phyloP scores from a whole-genome alignment of 208 protist species.

The Leishmania lainsoni region DNA sequence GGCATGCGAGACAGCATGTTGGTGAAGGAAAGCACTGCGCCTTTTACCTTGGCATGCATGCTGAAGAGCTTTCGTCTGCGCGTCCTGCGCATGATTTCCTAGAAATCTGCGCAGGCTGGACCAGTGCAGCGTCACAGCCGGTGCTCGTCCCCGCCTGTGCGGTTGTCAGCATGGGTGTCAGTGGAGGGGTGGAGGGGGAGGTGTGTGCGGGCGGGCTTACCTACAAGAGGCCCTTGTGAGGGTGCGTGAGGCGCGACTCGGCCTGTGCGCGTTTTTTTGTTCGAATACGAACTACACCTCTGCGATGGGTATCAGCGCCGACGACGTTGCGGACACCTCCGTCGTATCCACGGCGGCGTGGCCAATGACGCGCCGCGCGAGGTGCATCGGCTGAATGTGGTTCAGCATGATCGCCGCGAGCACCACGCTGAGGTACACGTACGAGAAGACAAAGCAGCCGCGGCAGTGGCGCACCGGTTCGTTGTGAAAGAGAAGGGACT shows the following conservation, averaged over 20 bases:
- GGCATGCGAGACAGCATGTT: neutral
- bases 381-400: conserved; percentile 70
- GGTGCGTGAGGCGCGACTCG: neutral
- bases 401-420: conserved; percentile 79
- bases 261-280: neutral
- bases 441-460: conserved; percentile 91
- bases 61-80: neutral
- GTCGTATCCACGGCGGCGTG: conserved; percentile 19
- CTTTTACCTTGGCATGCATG: neutral
- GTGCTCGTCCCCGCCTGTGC: neutral
- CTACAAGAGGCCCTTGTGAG: neutral
- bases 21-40: neutral
- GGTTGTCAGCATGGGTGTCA: neutral
- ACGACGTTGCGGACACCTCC: conserved; percentile 2
- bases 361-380: conserved; percentile 23
- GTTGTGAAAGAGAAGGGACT: conserved; percentile 81
- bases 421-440: conserved; percentile 81
- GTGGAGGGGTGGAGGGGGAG: neutral
- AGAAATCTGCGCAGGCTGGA: neutral
- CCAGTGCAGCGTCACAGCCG: neutral
- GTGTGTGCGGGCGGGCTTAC: neutral
- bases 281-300: neutral
- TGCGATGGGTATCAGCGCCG: neutral
- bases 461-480: conserved; percentile 77
- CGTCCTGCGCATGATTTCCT: neutral